Conservation (phyloP, 768 basidiomycete genomes). For the Lyophyllum semitale region DNA sequence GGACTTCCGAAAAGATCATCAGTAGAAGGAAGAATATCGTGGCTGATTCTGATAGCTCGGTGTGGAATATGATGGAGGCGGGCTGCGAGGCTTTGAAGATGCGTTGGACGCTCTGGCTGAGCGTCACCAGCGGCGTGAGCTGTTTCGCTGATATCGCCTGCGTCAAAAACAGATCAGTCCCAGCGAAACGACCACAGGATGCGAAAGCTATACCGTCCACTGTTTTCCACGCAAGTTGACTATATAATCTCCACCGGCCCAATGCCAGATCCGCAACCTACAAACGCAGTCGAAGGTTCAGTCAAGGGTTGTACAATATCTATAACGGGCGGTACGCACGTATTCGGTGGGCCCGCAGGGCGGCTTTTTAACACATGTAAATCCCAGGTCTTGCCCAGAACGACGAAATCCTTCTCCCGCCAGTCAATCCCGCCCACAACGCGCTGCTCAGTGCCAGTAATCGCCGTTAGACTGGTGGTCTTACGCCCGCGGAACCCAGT, state of each 20-base stretch:
- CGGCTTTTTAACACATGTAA: constrained; percentile 9
- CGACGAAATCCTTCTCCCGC: constrained; percentile 6
- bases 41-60: constrained; percentile 1
- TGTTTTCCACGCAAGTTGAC: constrained; percentile 6
- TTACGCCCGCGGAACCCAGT: constrained; percentile 7
- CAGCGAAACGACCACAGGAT: background rate
- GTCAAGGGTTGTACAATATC: background rate
- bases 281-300: background rate
- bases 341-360: background rate
- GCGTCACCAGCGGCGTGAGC: constrained; percentile 4
- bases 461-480: constrained; percentile 4
- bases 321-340: background rate
- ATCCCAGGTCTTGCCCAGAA: constrained; percentile 10
- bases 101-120: constrained; percentile 6
- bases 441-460: background rate
- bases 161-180: background rate
- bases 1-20: too few species aligned
- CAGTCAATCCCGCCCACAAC: constrained; percentile 13
- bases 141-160: background rate
- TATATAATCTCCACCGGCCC: constrained; percentile 7
- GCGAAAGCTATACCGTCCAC: constrained; percentile 9
- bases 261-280: constrained; percentile 13
- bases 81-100: constrained; percentile 10
- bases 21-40: constrained; percentile 12
- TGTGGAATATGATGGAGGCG: constrained; percentile 6